Percentiles rank a stretch among this genome's conserved stretches.
Evolutionary conservation across 805 yeast species (phyloP).

Genomic region (Pichia exigua): DNA sequence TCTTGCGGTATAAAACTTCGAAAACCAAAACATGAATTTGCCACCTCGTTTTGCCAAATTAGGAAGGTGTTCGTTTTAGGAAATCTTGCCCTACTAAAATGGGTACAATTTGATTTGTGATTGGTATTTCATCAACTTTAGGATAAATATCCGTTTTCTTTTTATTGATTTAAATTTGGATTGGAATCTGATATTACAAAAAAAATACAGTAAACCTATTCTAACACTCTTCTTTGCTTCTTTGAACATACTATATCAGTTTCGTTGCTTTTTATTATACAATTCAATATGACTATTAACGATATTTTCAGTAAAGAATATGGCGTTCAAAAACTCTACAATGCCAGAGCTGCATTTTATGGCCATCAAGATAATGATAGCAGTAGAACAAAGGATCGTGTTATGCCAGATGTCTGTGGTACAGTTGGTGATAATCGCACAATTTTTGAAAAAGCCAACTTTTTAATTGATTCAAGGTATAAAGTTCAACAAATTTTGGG

Average conservation of each 20-base stretch:
- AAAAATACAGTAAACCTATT: not conserved
- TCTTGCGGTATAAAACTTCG: not conserved
- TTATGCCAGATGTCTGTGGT: not conserved
- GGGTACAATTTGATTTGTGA: not conserved
- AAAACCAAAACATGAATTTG: not conserved
- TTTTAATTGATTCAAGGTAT: conserved; percentile 57
- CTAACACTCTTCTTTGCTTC: not conserved
- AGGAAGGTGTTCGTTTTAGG: not conserved
- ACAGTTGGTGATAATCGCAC: conserved; percentile 13
- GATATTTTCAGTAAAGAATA: conserved; percentile 1
- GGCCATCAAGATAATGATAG: not conserved
- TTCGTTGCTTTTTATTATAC: not conserved
- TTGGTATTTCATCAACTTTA: not conserved
- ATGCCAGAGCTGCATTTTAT: not conserved
- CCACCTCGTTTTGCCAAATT: not conserved
- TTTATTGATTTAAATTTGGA: not conserved
- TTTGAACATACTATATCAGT: not conserved
- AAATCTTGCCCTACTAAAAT: not conserved
- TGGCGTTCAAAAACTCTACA: not conserved
- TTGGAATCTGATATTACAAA: not conserved
- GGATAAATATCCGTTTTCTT: too few relatives aligned
- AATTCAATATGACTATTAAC: conserved; percentile 3
- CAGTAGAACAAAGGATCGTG: not conserved
- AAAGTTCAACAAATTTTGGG: conserved; percentile 55
- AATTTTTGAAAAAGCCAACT: conserved; percentile 46